Evolutionary conservation across 192 early-diverging fungal genomes (phyloP).

Genomic region (Rhizophagus prolifer): DNA sequence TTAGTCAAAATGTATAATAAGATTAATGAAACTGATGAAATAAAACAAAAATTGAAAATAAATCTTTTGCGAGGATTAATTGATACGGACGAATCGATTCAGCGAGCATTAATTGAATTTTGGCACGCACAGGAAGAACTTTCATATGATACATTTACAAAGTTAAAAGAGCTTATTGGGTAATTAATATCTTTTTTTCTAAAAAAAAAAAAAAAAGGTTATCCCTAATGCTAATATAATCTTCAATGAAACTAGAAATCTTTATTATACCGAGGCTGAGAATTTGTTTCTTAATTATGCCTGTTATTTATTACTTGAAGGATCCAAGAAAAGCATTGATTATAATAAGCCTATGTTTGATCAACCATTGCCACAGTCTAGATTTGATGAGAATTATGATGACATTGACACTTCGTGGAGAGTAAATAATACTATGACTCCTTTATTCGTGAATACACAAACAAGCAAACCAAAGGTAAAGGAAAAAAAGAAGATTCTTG

Average conservation of each 20-base stretch:
- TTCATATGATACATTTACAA: slow-evolving; percentile 36
- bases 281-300: slow-evolving; percentile 61
- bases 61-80: slow-evolving; percentile 49
- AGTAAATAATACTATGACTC: slow-evolving; percentile 55
- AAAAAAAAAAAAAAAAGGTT: not conserved
- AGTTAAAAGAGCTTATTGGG: slow-evolving; percentile 41
- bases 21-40: not conserved
- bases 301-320: slow-evolving; percentile 59
- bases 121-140: slow-evolving; percentile 41
- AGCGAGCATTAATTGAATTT: slow-evolving; percentile 39
- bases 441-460: slow-evolving; percentile 56
- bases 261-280: slow-evolving; percentile 66
- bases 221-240: not conserved
- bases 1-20: slow-evolving; percentile 41
- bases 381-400: slow-evolving; percentile 57
- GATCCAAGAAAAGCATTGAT: slow-evolving; percentile 56
- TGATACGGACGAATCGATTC: slow-evolving; percentile 40
- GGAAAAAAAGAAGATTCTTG: not conserved
- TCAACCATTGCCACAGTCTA: slow-evolving; percentile 63
- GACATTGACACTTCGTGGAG: slow-evolving; percentile 62
- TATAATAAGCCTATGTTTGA: slow-evolving; percentile 64
- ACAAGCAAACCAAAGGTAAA: slow-evolving; percentile 42
- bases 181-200: too few relatives aligned
- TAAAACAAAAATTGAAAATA: slow-evolving; percentile 35
- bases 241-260: slow-evolving; percentile 34